These are phyloP conservation scores for Aspergillus pseudoglaucus DNA, from an alignment of 2,329 filamentous ascomycete species.

Conservation along the genomic window DNA sequence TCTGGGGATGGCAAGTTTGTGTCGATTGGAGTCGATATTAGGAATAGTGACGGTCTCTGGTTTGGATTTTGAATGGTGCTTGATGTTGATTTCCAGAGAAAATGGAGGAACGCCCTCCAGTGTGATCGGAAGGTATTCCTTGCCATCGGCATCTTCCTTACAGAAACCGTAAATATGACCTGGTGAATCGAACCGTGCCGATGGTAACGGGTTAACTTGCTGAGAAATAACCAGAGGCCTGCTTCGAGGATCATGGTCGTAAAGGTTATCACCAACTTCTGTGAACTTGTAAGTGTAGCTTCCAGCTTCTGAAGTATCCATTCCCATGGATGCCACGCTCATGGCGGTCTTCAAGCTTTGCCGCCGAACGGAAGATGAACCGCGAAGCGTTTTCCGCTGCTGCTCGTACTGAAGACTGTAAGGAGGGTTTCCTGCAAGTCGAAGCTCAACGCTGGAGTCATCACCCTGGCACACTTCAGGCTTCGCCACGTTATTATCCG, in stretches of 20 bases:
- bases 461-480: constrained; percentile 89
- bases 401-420: constrained; percentile 79
- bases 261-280: constrained; percentile 76
- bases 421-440: constrained; percentile 71
- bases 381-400: constrained; percentile 62
- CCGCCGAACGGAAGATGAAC: constrained; percentile 57
- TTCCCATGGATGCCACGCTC: constrained; percentile 67
- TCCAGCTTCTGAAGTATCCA: constrained; percentile 81
- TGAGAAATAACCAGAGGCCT: constrained; percentile 68
- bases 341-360: constrained; percentile 72
- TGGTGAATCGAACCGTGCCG: constrained; percentile 73
- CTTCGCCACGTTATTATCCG: constrained; percentile 58
- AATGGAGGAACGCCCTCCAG: constrained; percentile 83
- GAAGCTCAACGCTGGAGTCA: constrained; percentile 78
- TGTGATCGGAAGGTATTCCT: constrained; percentile 81
- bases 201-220: constrained; percentile 74
- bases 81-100: constrained; percentile 84
- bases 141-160: constrained; percentile 70
- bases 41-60: constrained; percentile 77
- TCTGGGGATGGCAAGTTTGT: constrained; percentile 78
- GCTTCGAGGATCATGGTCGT: constrained; percentile 65
- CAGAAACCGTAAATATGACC: constrained; percentile 96
- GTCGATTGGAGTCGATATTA: constrained; percentile 66
- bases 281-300: constrained; percentile 80
- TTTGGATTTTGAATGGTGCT: constrained; percentile 73